phyloP scores from a whole-genome alignment of 2,329 filamentous ascomycete species.

The Capronia coronata region DNA sequence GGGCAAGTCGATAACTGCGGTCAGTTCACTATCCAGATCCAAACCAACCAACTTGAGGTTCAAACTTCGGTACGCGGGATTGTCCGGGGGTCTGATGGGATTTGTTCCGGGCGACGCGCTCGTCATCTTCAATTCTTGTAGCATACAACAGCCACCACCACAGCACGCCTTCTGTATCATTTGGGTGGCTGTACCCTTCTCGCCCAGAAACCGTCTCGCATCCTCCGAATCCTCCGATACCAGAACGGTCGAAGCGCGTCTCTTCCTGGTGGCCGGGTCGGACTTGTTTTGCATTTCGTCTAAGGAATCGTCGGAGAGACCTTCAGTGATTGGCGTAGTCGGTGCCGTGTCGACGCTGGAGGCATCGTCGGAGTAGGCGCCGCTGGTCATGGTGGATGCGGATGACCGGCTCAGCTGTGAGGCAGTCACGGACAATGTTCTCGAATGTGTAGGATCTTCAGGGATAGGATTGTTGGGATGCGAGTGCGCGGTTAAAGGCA shows the following conservation, averaged over 20 bases:
- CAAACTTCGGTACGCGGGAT: conserved; percentile 74
- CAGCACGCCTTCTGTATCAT: conserved; percentile 59
- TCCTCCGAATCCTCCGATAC: conserved; percentile 55
- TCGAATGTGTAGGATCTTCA: conserved; percentile 40
- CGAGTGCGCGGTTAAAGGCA: conserved; percentile 35
- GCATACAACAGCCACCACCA: conserved; percentile 58
- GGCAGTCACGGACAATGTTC: conserved; percentile 35
- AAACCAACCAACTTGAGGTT: conserved; percentile 69
- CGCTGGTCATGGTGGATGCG: conserved; percentile 32
- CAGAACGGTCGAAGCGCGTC: conserved; percentile 43
- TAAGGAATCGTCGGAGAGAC: conserved; percentile 32
- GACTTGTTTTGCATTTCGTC: conserved; percentile 22
- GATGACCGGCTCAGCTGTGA: conserved; percentile 32
- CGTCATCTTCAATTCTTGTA: conserved; percentile 49
- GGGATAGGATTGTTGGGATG: conserved; percentile 45
- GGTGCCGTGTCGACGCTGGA: conserved; percentile 37
- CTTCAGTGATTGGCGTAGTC: conserved; percentile 38
- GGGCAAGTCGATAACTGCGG: conserved; percentile 64
- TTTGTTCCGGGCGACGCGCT: conserved; percentile 39
- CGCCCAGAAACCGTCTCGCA: conserved; percentile 52
- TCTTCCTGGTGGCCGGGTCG: conserved; percentile 29
- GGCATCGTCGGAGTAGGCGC: conserved; percentile 30
- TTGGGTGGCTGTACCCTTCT: conserved; percentile 46
- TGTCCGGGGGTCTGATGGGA: conserved; percentile 61
- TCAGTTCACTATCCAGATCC: conserved; percentile 62